Conservation (phyloP, 495 filamentous ascomycete species). For the Lasiosphaeris hirsuta region DNA sequence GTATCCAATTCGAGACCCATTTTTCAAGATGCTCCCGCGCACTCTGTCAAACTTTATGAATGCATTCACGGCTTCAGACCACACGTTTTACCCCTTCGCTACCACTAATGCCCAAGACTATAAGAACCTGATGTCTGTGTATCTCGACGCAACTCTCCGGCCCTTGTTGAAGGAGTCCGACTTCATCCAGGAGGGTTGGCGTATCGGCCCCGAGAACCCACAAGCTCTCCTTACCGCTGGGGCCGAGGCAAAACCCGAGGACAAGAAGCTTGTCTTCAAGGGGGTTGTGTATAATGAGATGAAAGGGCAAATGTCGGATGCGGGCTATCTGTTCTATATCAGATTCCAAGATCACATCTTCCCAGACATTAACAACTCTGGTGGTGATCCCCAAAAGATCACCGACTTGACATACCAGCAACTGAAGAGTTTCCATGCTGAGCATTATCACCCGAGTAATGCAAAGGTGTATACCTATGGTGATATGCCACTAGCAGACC, state of each 20-base stretch:
- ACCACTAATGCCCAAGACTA: conserved; percentile 97
- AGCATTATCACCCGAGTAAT: conserved; percentile 96
- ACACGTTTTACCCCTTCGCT: conserved; percentile 97
- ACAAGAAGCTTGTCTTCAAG: conserved; percentile 81
- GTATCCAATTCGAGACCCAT: conserved; percentile 93
- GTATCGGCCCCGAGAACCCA: conserved; percentile 88
- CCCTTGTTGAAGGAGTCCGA: conserved; percentile 86
- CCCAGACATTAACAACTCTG: conserved; percentile 90
- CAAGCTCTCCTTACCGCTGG: conserved; percentile 47
- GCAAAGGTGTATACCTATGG: conserved; percentile 94
- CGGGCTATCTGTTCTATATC: conserved; percentile 93
- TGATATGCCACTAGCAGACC: conserved; percentile 78
- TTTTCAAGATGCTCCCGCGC: conserved; percentile 98
- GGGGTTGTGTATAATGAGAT: conserved; percentile 99
- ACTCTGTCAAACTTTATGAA: conserved; percentile 99
- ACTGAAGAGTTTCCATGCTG: conserved; percentile 76
- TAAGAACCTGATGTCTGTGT: conserved; percentile 92
- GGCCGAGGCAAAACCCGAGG: conserved; percentile 36
- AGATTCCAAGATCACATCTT: conserved; percentile 91
- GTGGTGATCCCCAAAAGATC: conserved; percentile 92
- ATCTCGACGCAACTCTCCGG: conserved; percentile 88
- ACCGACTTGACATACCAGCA: conserved; percentile 89
- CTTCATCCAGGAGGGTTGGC: conserved; percentile 95
- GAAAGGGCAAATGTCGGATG: conserved; percentile 98
- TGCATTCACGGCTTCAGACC: conserved; percentile 91